Conservation (phyloP, 1,284 basidiomycete species). For the Exobasidium rhododendri region DNA sequence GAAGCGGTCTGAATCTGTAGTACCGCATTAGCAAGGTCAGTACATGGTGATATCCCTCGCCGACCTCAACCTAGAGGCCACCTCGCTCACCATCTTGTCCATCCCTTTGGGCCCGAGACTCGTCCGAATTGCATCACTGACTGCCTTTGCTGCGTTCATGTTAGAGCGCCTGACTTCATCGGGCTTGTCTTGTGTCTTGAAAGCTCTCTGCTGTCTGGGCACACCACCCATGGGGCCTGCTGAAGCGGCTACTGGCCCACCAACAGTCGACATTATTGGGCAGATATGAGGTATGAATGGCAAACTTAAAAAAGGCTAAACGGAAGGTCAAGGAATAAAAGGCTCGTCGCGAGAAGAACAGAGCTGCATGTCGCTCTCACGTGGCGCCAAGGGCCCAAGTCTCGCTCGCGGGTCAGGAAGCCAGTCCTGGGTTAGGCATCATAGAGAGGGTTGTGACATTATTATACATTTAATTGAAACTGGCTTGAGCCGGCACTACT, state of each 20-base stretch:
- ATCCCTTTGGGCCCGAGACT: slow-evolving; percentile 96
- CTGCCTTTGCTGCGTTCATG: slow-evolving; percentile 64
- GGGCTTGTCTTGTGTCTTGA: slow-evolving; percentile 55
- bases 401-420: no score
- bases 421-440: no score
- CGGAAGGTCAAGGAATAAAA: not conserved
- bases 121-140: slow-evolving; percentile 94
- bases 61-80: not conserved
- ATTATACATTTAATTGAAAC: not conserved
- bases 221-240: slow-evolving; percentile 15
- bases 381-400: no score
- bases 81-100: slow-evolving; percentile 82
- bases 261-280: slow-evolving; percentile 27
- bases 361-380: no score
- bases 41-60: not conserved
- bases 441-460: no score
- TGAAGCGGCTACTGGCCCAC: slow-evolving; percentile 27
- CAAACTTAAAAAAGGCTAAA: not conserved
- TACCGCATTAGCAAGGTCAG: not conserved
- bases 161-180: slow-evolving; percentile 54
- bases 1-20: slow-evolving; percentile 81
- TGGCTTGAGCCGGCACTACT: not conserved
- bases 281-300: no score
- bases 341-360: not conserved
- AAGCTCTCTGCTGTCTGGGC: slow-evolving; percentile 32